These are phyloP conservation scores for Exophiala oligosperma DNA, from an alignment of 2,329 filamentous ascomycete genomes.

Conservation along the genomic window DNA sequence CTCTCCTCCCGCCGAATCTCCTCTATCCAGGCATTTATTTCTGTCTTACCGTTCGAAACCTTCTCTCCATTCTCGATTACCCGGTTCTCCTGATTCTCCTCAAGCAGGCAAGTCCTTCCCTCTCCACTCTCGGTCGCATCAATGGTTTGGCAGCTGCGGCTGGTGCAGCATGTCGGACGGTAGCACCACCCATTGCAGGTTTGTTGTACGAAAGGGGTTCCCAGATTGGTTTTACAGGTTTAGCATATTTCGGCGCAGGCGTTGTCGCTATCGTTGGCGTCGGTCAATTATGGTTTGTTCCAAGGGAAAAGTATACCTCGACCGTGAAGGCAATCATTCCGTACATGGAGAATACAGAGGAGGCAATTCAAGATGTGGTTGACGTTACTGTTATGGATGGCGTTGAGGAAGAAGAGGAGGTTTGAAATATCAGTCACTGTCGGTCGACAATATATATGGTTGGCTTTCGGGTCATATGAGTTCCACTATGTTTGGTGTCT, in stretches of 20 bases:
- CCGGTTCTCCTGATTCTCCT: conserved; percentile 70
- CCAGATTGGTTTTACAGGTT: conserved; percentile 57
- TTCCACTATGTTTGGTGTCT: too few relatives aligned
- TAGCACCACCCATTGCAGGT: conserved; percentile 68
- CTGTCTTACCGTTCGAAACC: conserved; percentile 65
- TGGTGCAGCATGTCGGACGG: conserved; percentile 68
- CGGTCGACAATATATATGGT: too few relatives aligned
- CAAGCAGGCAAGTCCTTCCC: conserved; percentile 68
- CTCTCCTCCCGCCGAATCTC: conserved; percentile 54
- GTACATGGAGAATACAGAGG: conserved; percentile 28
- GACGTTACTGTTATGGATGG: conserved; percentile 25
- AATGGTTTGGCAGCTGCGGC: conserved; percentile 72
- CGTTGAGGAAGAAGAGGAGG: background rate
- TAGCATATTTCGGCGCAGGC: conserved; percentile 63
- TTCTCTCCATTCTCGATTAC: conserved; percentile 68
- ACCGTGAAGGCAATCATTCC: conserved; percentile 39
- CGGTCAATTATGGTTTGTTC: conserved; percentile 58
- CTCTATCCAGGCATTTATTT: conserved; percentile 64
- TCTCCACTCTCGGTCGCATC: conserved; percentile 65
- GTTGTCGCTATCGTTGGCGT: conserved; percentile 57
- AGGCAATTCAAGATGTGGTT: conserved; percentile 25
- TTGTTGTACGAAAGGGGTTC: conserved; percentile 65
- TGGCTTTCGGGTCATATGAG: too few relatives aligned
- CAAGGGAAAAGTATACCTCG: conserved; percentile 46
- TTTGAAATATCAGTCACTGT: too few relatives aligned